These are phyloP conservation scores for Collybia nuda DNA, from an alignment of 768 basidiomycete genomes.

Conservation along the genomic window DNA sequence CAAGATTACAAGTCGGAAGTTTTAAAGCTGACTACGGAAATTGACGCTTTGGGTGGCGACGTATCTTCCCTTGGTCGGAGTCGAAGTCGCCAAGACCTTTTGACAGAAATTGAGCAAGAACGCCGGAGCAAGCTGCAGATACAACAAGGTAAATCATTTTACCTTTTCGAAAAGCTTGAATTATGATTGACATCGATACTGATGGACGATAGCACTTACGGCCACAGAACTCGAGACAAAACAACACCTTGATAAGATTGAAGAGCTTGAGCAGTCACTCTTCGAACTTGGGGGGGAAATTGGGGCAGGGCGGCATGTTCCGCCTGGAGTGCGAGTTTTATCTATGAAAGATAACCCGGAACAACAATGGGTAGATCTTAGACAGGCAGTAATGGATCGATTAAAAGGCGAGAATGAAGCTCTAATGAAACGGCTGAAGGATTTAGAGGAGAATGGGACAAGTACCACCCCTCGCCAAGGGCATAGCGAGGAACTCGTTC, in stretches of 20 bases:
- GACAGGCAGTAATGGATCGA: constrained; percentile 72
- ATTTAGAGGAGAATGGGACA: constrained; percentile 49
- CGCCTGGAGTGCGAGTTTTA: constrained; percentile 69
- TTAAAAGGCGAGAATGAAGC: constrained; percentile 84
- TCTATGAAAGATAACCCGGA: constrained; percentile 78
- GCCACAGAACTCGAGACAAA: constrained; percentile 33
- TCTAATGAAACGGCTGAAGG: constrained; percentile 63
- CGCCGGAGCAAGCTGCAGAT: constrained; percentile 28
- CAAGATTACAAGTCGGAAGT: constrained; percentile 55
- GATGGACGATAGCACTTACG: constrained; percentile 38
- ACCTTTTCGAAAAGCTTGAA: neutral
- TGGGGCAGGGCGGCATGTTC: constrained; percentile 71
- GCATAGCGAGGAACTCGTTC: constrained; percentile 50
- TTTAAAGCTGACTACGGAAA: constrained; percentile 40
- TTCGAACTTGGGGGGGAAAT: constrained; percentile 79
- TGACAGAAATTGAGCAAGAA: constrained; percentile 31
- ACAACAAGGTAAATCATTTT: constrained; percentile 34
- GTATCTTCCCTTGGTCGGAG: constrained; percentile 20
- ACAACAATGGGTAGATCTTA: constrained; percentile 74
- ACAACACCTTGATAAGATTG: constrained; percentile 52
- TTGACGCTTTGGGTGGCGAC: constrained; percentile 45
- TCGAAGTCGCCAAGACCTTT: constrained; percentile 31
- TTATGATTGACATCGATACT: neutral
- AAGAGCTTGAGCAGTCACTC: constrained; percentile 73
- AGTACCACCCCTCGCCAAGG: constrained; percentile 6